Base-by-base conservation (phyloP, 495 filamentous ascomycete species). In the Penicillium dipodomyicola region DNA sequence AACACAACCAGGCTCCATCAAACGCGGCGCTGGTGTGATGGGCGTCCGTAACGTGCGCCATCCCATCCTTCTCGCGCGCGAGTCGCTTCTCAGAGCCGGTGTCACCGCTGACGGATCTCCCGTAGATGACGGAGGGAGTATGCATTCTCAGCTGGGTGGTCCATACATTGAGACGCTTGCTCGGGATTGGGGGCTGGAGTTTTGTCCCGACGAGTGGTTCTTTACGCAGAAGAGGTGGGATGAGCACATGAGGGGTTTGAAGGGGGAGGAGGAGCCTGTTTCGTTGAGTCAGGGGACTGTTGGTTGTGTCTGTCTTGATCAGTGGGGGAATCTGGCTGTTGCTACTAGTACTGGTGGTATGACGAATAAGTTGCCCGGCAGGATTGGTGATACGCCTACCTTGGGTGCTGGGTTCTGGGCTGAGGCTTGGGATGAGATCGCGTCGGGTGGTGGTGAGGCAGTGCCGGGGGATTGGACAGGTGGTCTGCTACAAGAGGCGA, bases 391-490 rank as follows among this genome's bases (percentile, higher is more conserved):
- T 69, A 96, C 92, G 5, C 91, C 92, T 1, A 88, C 87, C 0
- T 75, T 92, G 14, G 92, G 92, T 4, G 89, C 91, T 2, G 91
- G 91, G 9, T 96, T 91, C 65, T 96, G 91, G 90, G 91, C 91
- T 0, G 91, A 95, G 70, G 81, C 90, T 52, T 95, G 88, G 87
- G 73, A 74, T 27, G 81, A 83, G 54, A 53, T 68, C 19, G 25
- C 41, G 11, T n/a, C 15, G 30, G 40, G 27, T 35, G 52, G 11
- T 25, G 41, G 40, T 25, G 50, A 27, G 37, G 14, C 17, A 9
- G 25, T 8, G 29, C 12, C 19, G n/a, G 35, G 37, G 11, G 30
- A 39, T 20, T 49, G 29, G 10, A 11, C 27, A 19, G 35, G 54
- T 5, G 53, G 35, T 5, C 35, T 46, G 10, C 35, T 62, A 15